Conservation (phyloP, 345 rosid genomes). For the Syzygium jambos region DNA sequence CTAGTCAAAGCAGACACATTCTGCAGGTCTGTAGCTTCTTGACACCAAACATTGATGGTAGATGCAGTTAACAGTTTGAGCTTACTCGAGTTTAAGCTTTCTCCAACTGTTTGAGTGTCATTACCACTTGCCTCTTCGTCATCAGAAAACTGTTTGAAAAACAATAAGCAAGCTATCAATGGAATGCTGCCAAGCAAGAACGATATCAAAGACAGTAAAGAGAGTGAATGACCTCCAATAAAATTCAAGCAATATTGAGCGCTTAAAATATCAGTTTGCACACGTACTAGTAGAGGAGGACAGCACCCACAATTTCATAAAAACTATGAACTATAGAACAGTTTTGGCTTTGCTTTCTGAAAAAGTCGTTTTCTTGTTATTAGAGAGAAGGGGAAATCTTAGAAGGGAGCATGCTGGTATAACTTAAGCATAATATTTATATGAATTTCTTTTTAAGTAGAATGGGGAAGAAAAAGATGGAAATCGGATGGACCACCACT, state of each 20-base stretch:
- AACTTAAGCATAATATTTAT: neutral
- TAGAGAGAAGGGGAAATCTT: neutral
- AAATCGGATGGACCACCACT: neutral
- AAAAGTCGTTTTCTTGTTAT: neutral
- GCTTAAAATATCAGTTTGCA: neutral
- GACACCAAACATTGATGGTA: conserved; percentile 36
- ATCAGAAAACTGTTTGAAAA: conserved; percentile 30
- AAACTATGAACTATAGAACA: neutral
- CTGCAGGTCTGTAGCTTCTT: conserved; percentile 41
- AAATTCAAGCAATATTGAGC: neutral
- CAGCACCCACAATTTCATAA: neutral
- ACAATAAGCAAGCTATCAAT: neutral
- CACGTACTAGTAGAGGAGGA: neutral
- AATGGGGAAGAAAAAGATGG: neutral
- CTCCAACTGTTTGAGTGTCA: conserved; percentile 20
- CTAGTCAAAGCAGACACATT: conserved; percentile 48
- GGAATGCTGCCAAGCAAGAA: neutral
- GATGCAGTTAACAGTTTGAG: conserved; percentile 32
- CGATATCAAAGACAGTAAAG: neutral
- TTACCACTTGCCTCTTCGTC: conserved; percentile 31
- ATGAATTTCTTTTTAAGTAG: no score
- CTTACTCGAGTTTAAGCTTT: conserved; percentile 12
- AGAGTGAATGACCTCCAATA: neutral
- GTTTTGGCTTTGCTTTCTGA: neutral
- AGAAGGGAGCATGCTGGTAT: neutral